These are phyloP conservation scores for Blastobotrys peoriensis DNA, from an alignment of 805 yeast species.

Conservation along the genomic window DNA sequence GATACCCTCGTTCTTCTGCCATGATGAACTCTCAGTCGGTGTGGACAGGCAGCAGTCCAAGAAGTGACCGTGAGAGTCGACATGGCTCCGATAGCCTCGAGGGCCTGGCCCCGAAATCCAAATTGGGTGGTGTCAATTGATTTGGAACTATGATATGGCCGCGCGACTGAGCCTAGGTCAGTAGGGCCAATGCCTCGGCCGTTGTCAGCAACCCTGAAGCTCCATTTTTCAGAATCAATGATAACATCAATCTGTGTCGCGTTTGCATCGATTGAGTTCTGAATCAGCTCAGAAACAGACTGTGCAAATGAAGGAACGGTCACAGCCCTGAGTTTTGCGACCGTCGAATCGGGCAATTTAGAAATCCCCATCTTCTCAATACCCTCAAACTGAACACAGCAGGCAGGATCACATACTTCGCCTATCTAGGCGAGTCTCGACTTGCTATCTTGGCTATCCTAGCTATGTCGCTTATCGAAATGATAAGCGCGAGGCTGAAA, in stretches of 20 bases:
- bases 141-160: slow-evolving; percentile 44
- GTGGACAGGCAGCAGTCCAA: slow-evolving; percentile 23
- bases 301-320: slow-evolving; percentile 5
- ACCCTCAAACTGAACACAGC: too few species aligned
- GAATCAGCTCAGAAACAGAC: slow-evolving; percentile 14
- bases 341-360: neutral
- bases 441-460: too few species aligned
- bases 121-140: slow-evolving; percentile 3
- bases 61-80: slow-evolving; percentile 40
- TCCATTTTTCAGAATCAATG: slow-evolving; percentile 8
- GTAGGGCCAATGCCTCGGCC: slow-evolving; percentile 53
- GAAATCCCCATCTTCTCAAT: neutral
- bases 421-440: too few species aligned
- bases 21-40: neutral
- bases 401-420: too few species aligned
- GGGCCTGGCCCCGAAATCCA: slow-evolving; percentile 46
- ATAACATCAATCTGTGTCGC: slow-evolving; percentile 12
- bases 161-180: slow-evolving; percentile 40
- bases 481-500: too few species aligned
- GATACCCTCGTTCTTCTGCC: neutral
- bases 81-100: slow-evolving; percentile 38
- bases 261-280: slow-evolving; percentile 19
- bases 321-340: slow-evolving; percentile 4
- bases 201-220: slow-evolving; percentile 44
- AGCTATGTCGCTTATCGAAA: too few species aligned